phyloP scores from a whole-genome alignment of 2,329 filamentous ascomycete species.

The Cordyceps farinosa region DNA sequence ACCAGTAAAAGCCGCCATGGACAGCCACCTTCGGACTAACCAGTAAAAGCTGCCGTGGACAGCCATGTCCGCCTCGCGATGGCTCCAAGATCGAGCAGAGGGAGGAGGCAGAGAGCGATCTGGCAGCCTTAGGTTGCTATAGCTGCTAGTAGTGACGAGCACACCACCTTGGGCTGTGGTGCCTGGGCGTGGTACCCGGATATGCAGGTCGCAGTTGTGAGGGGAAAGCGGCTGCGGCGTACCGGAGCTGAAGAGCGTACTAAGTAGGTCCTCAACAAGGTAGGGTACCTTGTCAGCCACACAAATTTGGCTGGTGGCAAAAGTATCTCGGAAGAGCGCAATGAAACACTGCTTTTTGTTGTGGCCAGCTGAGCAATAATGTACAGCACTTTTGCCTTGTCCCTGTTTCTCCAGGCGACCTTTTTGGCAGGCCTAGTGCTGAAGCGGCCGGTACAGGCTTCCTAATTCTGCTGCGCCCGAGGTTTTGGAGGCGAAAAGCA shows the following conservation, averaged over 20 bases:
- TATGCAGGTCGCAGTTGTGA: background rate
- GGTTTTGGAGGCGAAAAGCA: background rate
- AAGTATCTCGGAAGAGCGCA: background rate
- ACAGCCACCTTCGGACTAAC: background rate
- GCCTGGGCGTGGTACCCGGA: constrained; percentile 15
- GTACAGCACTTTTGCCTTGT: background rate
- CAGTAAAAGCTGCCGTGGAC: background rate
- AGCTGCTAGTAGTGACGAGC: background rate
- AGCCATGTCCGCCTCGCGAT: background rate
- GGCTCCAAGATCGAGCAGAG: background rate
- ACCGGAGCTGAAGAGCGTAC: background rate
- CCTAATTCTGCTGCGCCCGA: background rate
- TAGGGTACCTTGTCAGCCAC: background rate
- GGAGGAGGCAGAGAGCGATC: background rate
- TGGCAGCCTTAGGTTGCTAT: background rate
- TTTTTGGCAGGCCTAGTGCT: background rate
- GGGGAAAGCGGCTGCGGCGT: background rate
- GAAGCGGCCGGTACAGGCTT: background rate
- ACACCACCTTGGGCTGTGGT: constrained; percentile 3
- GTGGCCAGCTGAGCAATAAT: constrained; percentile 5
- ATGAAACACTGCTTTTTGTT: background rate
- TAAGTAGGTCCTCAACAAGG: too few species aligned
- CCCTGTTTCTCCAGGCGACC: background rate
- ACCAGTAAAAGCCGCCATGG: too few species aligned
- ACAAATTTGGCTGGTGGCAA: background rate